phyloP scores from a whole-genome alignment of 352 stramenopile species.

The Thalassiosira livingstoniorum region DNA sequence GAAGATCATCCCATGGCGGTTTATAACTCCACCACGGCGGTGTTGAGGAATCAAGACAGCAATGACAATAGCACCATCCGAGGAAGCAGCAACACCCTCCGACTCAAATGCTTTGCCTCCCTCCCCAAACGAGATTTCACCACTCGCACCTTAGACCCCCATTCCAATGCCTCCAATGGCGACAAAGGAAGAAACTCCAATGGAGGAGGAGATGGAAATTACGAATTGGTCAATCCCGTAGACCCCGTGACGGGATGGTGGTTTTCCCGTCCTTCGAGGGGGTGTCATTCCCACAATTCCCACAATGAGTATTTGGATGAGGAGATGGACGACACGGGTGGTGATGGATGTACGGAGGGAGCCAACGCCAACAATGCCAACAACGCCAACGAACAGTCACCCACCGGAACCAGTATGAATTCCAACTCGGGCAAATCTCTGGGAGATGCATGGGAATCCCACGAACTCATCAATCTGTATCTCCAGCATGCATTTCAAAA shows the following conservation, averaged over 20 bases:
- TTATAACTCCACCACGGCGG: slow-evolving; percentile 62
- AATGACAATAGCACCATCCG: neutral
- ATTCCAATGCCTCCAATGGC: no score
- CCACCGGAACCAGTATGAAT: no score
- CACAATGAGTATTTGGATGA: neutral
- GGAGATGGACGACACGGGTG: neutral
- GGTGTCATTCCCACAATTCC: neutral
- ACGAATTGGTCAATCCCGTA: slow-evolving; percentile 74
- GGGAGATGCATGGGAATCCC: slow-evolving; percentile 64
- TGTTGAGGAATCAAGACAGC: slow-evolving; percentile 12
- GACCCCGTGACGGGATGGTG: slow-evolving; percentile 72
- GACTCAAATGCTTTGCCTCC: slow-evolving; percentile 1
- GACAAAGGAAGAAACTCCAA: no score
- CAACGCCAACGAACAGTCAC: no score
- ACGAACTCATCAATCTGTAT: slow-evolving; percentile 70
- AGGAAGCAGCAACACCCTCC: neutral
- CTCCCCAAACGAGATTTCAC: slow-evolving; percentile 56
- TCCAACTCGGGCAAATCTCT: slow-evolving; percentile 11
- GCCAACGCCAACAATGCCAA: slow-evolving; percentile 15
- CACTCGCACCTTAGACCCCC: slow-evolving; percentile 32
- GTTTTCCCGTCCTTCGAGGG: slow-evolving; percentile 44
- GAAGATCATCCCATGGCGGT: slow-evolving; percentile 77
- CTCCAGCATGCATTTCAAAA: slow-evolving; percentile 68
- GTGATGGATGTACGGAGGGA: slow-evolving; percentile 23
- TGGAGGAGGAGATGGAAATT: slow-evolving; percentile 66